These are phyloP conservation scores for Leishmania amazonensis DNA, from an alignment of 208 protist genomes.

Conservation along the genomic window DNA sequence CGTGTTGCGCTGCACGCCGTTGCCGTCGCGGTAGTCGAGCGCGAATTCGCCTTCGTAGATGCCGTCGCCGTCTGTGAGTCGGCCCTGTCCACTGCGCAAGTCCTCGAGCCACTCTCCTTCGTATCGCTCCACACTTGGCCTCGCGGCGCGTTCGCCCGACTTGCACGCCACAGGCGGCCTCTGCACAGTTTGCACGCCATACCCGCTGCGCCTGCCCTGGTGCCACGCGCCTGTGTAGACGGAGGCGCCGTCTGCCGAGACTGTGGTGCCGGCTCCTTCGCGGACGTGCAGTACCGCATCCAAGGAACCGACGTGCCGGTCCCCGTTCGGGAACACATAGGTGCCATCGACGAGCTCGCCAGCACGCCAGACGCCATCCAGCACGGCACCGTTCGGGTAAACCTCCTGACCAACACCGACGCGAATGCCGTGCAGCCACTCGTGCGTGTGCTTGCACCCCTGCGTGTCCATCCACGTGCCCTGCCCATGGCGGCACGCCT, in stretches of 20 bases:
- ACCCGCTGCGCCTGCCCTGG: constrained; percentile 61
- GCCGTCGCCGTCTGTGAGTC: constrained; percentile 50
- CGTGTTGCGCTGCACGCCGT: constrained; percentile 52
- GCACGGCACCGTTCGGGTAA: constrained; percentile 60
- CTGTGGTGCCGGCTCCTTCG: constrained; percentile 75
- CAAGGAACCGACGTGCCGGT: constrained; percentile 74
- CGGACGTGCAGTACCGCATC: constrained; percentile 50
- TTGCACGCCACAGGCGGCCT: neutral
- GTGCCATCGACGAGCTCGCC: constrained; percentile 43
- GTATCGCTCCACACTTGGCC: constrained; percentile 49
- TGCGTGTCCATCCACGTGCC: constrained; percentile 40
- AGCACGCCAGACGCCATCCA: constrained; percentile 64
- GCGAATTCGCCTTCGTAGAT: constrained; percentile 81
- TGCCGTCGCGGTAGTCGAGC: constrained; percentile 56
- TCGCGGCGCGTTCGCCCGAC: constrained; percentile 14
- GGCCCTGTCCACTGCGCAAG: constrained; percentile 72
- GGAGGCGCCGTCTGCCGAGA: constrained; percentile 63
- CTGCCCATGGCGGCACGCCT: constrained; percentile 56
- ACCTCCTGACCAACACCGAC: constrained; percentile 57
- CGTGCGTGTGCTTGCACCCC: constrained; percentile 65
- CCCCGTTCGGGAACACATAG: constrained; percentile 85
- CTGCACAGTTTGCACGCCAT: constrained; percentile 39
- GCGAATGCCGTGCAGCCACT: constrained; percentile 61
- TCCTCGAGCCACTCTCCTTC: constrained; percentile 75
- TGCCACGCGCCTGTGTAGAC: constrained; percentile 85